Evolutionary conservation across 2,329 filamentous ascomycete genomes (phyloP).

Genomic region (Sarocladium kiliense): DNA sequence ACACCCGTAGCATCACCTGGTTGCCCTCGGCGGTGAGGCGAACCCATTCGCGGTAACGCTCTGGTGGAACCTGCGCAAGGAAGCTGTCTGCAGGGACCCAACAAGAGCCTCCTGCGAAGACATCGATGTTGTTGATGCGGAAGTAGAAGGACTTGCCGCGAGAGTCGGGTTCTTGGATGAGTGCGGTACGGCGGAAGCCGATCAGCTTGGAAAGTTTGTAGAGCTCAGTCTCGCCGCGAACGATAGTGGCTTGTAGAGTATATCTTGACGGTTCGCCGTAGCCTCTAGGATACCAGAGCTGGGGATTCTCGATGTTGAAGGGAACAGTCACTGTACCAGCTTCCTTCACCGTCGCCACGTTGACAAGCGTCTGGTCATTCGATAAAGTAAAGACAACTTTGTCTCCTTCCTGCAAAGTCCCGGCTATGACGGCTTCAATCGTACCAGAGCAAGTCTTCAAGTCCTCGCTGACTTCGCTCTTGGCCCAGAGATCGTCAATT

Average conservation of each 20-base stretch:
- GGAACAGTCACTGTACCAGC: neutral
- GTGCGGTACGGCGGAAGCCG: conserved; percentile 56
- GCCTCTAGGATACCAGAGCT: conserved; percentile 66
- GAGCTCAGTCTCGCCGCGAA: conserved; percentile 31
- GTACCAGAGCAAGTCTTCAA: conserved; percentile 19
- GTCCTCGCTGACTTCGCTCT: conserved; percentile 29
- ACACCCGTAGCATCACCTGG: conserved; percentile 71
- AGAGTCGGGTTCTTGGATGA: conserved; percentile 49
- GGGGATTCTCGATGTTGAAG: conserved; percentile 33
- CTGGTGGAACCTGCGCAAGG: conserved; percentile 56
- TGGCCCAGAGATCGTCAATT: conserved; percentile 52
- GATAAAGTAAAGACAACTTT: conserved; percentile 22
- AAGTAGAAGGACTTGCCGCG: conserved; percentile 73
- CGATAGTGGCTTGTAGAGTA: conserved; percentile 51
- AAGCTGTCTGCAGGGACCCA: conserved; percentile 78
- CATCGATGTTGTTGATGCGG: conserved; percentile 62
- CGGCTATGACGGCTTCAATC: conserved; percentile 11
- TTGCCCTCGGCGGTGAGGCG: conserved; percentile 66
- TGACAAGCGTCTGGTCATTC: conserved; percentile 41
- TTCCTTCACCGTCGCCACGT: conserved; percentile 59
- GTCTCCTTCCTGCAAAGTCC: conserved; percentile 19
- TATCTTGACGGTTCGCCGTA: conserved; percentile 69
- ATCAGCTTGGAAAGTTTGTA: conserved; percentile 55
- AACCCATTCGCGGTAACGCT: conserved; percentile 65
- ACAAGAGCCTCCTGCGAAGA: conserved; percentile 72